Base-by-base conservation (phyloP, 176 grass and related monocot genomes). In the Oryza rufipogon region DNA sequence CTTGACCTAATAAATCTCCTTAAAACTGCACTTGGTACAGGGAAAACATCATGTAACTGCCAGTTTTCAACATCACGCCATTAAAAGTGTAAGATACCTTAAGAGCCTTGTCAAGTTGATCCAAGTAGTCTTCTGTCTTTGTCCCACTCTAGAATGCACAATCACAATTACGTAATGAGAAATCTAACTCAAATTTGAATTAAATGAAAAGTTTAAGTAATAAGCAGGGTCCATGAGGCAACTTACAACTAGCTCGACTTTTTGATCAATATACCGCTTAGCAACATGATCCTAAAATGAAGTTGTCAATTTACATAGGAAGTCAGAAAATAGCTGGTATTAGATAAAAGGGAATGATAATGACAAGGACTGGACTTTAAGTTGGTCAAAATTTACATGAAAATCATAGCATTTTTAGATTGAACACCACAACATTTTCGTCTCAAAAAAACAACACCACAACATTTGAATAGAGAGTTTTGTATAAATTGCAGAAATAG, bases 231-330 rank as follows among this genome's bases (percentile, higher is more conserved):
- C 47, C 2, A 76, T 64, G 15, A 63, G 61, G 66, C 20, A 74
- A 91, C 91, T 89, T 92, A 95, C 93, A 64, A 23, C 51, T 84
- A 95, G 74, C 74, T 98, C 96, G 76, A 98, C 66, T 89, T 98
- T 95, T 84, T 95, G 89, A 89, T 98, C 87, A 68, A 95, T 95
- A 81, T 90, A 90, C 16, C 84, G 75, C 83, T 82, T 93, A 74
- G 93, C 93, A 49, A 84, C 72, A 3, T 83, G 84, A 68, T 95
- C 96, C 93, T 98, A 58, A 84, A 91, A 86, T 19, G 19, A 73
- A 88, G 47, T 64, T 28, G 32, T 46, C 54, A 36, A 68, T 51
- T 86, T 47, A 81, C 52, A 88, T 19, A 73, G 7, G 44, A 28
- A 26, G 38, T 30, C 12, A 49, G 3, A 39, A 83, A 74, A 68